Evolutionary conservation across 208 protist genomes (phyloP).

Genomic region (Angomonas deanei): DNA sequence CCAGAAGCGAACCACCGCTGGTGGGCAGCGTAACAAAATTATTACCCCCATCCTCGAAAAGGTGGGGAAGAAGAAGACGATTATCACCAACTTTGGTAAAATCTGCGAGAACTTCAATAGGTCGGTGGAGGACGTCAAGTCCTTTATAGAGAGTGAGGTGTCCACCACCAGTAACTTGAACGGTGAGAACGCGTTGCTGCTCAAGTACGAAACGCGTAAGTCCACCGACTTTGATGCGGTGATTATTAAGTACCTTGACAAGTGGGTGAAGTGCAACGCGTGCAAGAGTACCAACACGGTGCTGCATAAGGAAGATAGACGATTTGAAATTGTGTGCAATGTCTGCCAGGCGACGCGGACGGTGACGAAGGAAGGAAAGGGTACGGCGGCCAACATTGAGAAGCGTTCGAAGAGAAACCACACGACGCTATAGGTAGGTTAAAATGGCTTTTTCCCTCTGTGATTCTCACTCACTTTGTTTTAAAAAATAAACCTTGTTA

Average conservation of each 20-base stretch:
- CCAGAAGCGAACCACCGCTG: conserved; percentile 60
- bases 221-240: conserved; percentile 73
- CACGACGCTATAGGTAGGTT: conserved; percentile 61
- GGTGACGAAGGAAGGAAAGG: conserved; percentile 50
- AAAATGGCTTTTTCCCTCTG: neutral
- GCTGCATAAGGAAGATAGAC: conserved; percentile 74
- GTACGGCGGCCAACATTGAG: conserved; percentile 65
- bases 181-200: conserved; percentile 79
- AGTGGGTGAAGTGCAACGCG: conserved; percentile 90
- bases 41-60: conserved; percentile 72
- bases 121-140: conserved; percentile 82
- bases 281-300: conserved; percentile 87
- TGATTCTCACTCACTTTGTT: conserved; percentile 3
- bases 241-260: conserved; percentile 83
- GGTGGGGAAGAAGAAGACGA: conserved; percentile 90
- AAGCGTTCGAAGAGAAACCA: conserved; percentile 70
- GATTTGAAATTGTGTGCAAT: conserved; percentile 68
- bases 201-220: conserved; percentile 86
- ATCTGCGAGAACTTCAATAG: conserved; percentile 86
- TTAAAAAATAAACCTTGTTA: neutral
- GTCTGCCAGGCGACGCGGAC: conserved; percentile 76
- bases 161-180: conserved; percentile 82
- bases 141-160: conserved; percentile 90
- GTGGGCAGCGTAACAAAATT: conserved; percentile 73
- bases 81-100: conserved; percentile 87